Base-by-base conservation (phyloP, 228 moss, liverwort and hornwort genomes). In the Sphagnum magellanicum region DNA sequence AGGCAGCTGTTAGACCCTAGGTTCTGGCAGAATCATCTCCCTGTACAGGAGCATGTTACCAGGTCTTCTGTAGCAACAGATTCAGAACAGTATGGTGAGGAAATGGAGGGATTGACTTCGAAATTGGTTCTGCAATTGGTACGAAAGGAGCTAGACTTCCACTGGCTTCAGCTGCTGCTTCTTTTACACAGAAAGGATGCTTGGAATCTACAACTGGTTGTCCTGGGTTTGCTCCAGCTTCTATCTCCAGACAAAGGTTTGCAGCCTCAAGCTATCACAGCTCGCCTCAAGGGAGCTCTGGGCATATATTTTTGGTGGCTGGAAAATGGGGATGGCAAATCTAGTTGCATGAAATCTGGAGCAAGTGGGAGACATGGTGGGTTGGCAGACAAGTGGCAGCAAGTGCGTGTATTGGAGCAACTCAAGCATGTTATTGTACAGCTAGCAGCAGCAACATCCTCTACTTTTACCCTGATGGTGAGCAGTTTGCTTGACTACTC, bases 401-500 rank as follows among this genome's bases (percentile, higher is more conserved):
- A 70, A 73, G 86, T 84, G 65, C 89, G 87, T 67, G 85, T 78
- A 65, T 68, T 88, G 79, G 94, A 98, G 71, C 94, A 92, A 73
- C 76, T 98, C 50, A 94, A 94, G 80, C 85, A 81, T 60, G 87
- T 94, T n/a, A 92, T 92, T 49, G 77, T 92, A 68, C 89, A 90
- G 50, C 89, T 89, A 57, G 92, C 90, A 11, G 84, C 92, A 13
- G 82, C 74, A 62, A 87, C 87, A 69, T 89, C 78, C 61, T 77
- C 87, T 66, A 78, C 81, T 60, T 98, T 94, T 66, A 92, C 93
- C 64, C 73, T 94, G 83, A 92, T 94, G 92, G 84, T 98, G 65
- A 89, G 84, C 79, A 92, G 90, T 70, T 70, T 94, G 67, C 79
- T 98, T 66, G 98, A 98, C 77, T 98, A 81, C 72, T 92, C 94